Conservation (phyloP, 805 yeast genomes). For the Lipomyces orientalis region DNA sequence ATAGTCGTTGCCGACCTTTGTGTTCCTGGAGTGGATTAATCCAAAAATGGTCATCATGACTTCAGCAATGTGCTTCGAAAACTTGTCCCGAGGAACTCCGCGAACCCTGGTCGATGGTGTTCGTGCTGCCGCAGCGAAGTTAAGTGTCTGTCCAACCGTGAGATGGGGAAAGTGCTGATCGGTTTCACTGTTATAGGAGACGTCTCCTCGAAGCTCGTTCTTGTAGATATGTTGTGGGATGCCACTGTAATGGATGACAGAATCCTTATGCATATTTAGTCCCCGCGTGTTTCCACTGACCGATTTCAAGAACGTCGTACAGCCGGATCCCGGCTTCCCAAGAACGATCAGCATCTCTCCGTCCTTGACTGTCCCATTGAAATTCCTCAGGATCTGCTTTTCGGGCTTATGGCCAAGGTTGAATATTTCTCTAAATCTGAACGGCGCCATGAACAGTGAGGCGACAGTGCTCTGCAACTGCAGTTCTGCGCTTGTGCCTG, state of each 20-base stretch:
- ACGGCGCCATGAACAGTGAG: conserved; percentile 7
- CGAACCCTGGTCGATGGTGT: conserved; percentile 59
- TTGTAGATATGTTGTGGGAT: conserved; percentile 63
- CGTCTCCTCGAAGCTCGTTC: conserved; percentile 57
- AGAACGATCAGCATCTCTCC: conserved; percentile 74
- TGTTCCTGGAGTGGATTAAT: conserved; percentile 49
- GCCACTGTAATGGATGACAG: conserved; percentile 65
- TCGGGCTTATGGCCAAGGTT: conserved; percentile 32
- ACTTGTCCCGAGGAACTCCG: conserved; percentile 55
- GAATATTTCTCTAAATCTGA: not conserved
- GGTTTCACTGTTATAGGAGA: conserved; percentile 45
- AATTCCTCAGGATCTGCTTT: conserved; percentile 46
- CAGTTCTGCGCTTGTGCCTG: not conserved
- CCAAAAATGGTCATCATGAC: conserved; percentile 58
- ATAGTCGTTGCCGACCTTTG: conserved; percentile 53
- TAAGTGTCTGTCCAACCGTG: conserved; percentile 68
- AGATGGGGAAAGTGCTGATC: conserved; percentile 73
- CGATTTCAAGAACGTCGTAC: conserved; percentile 58
- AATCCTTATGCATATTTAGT: conserved; percentile 57
- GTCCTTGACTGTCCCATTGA: conserved; percentile 61
- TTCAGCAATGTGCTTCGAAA: conserved; percentile 72
- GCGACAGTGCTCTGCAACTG: conserved; percentile 7
- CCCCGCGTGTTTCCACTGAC: conserved; percentile 10
- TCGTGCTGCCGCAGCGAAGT: conserved; percentile 66
- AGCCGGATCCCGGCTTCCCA: conserved; percentile 81